phyloP scores from a whole-genome alignment of 371 early-diverging fungal species.

The Mortierella sp. region DNA sequence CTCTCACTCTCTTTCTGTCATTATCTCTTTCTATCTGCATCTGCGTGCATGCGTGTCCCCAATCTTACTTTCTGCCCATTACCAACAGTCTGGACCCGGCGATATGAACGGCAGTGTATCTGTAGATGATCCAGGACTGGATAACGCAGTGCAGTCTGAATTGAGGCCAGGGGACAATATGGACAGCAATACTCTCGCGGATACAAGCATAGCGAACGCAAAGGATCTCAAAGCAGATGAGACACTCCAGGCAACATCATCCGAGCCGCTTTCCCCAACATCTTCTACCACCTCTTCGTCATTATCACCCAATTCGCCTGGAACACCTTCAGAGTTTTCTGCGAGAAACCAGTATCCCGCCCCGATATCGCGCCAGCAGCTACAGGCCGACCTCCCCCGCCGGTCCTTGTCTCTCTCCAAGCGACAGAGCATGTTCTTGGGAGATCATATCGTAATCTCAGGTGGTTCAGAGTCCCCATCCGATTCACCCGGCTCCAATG shows the following conservation, averaged over 20 bases:
- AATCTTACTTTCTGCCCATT: neutral
- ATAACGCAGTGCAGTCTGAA: neutral
- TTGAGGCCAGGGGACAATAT: neutral
- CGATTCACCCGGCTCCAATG: slow-evolving; percentile 23
- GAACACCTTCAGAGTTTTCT: slow-evolving; percentile 4
- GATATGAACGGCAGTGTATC: neutral
- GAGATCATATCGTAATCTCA: slow-evolving; percentile 26
- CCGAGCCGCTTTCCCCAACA: slow-evolving; percentile 1
- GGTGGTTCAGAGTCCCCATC: slow-evolving; percentile 29
- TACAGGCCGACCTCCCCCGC: slow-evolving; percentile 3
- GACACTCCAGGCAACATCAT: slow-evolving; percentile 7
- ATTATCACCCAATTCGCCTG: slow-evolving; percentile 14
- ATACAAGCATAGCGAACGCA: slow-evolving; percentile 1
- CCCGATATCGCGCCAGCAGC: neutral
- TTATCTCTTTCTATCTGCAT: neutral
- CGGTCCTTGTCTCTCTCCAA: slow-evolving; percentile 31
- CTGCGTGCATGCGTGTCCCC: neutral
- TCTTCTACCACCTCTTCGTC: slow-evolving; percentile 25
- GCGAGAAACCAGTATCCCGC: neutral
- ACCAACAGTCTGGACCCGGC: neutral
- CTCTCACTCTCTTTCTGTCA: slow-evolving; percentile 2
- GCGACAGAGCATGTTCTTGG: slow-evolving; percentile 40
- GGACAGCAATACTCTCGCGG: slow-evolving; percentile 4
- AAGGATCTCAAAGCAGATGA: slow-evolving; percentile 6
- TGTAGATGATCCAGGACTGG: slow-evolving; percentile 1